Percentiles rank a stretch among this genome's conserved stretches.
phyloP scores from a whole-genome alignment of 331 rosid species.

The Telfairia occidentalis region DNA sequence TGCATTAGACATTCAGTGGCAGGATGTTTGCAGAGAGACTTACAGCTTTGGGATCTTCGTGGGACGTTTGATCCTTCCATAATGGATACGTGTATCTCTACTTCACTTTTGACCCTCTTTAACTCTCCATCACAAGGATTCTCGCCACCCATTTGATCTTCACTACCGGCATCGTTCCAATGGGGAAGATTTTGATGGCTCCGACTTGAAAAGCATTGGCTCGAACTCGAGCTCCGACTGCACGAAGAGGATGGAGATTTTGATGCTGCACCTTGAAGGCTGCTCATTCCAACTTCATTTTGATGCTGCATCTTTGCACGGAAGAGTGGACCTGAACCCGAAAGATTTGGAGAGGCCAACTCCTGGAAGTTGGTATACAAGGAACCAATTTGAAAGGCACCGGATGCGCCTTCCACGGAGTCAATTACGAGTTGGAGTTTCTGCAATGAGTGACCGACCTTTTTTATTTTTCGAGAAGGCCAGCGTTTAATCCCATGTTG shows the following conservation, averaged over 20 bases:
- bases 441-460: constrained; percentile 93
- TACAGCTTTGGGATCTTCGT: constrained; percentile 58
- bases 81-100: constrained; percentile 33
- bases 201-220: constrained; percentile 65
- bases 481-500: constrained; percentile 93
- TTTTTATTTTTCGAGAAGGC: constrained; percentile 94
- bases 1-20: constrained; percentile 16
- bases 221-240: constrained; percentile 64
- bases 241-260: constrained; percentile 57
- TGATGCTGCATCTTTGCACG: constrained; percentile 36
- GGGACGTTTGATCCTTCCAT: constrained; percentile 24
- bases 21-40: constrained; percentile 30
- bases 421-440: constrained; percentile 85
- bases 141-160: constrained; percentile 37
- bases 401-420: constrained; percentile 81
- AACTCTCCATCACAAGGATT: constrained; percentile 23
- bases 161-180: constrained; percentile 19
- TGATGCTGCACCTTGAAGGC: constrained; percentile 38
- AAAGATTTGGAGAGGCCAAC: constrained; percentile 53
- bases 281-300: constrained; percentile 29
- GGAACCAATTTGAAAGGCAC: constrained; percentile 73
- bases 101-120: constrained; percentile 67
- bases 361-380: constrained; percentile 72
- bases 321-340: constrained; percentile 37
- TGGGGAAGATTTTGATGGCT: constrained; percentile 30